Percentiles rank a stretch among this genome's conserved stretches.
phyloP scores from a whole-genome alignment of 805 yeast genomes.

The Sungouiozyma ichnusensis region DNA sequence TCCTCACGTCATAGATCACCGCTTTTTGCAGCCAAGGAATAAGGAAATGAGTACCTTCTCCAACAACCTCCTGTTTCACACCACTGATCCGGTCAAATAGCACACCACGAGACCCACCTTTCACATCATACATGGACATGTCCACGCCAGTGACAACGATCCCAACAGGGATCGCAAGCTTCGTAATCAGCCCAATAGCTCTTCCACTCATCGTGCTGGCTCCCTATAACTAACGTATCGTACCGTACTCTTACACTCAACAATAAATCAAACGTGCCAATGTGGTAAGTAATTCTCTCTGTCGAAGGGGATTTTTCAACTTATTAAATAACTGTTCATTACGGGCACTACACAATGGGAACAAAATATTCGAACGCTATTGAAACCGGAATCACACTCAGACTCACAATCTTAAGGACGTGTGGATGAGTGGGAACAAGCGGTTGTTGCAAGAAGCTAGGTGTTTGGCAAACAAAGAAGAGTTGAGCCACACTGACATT shows the following conservation, averaged over 20 bases:
- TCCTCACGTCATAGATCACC: conserved; percentile 81
- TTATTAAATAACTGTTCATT: too few relatives aligned
- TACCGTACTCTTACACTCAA: not conserved
- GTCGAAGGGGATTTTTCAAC: too few relatives aligned
- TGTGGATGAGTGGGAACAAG: not conserved
- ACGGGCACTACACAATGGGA: too few relatives aligned
- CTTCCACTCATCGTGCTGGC: conserved; percentile 7
- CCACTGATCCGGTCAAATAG: conserved; percentile 87
- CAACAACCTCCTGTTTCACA: conserved; percentile 77
- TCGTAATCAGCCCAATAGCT: conserved; percentile 21
- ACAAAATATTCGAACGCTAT: too few relatives aligned
- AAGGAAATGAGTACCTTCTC: conserved; percentile 94
- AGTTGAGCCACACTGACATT: too few relatives aligned
- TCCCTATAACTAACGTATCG: too few relatives aligned
- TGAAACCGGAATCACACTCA: too few relatives aligned
- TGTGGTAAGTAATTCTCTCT: too few relatives aligned
- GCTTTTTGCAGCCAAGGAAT: conserved; percentile 96
- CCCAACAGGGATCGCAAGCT: conserved; percentile 63
- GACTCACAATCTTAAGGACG: too few relatives aligned
- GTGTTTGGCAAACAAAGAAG: too few relatives aligned
- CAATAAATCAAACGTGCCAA: not conserved
- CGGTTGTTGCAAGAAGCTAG: not conserved
- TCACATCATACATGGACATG: conserved; percentile 83
- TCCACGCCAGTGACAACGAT: conserved; percentile 61
- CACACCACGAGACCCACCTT: conserved; percentile 93